Base-by-base conservation (phyloP, 2,329 filamentous ascomycete genomes). In the Cordyceps tenuipes region DNA sequence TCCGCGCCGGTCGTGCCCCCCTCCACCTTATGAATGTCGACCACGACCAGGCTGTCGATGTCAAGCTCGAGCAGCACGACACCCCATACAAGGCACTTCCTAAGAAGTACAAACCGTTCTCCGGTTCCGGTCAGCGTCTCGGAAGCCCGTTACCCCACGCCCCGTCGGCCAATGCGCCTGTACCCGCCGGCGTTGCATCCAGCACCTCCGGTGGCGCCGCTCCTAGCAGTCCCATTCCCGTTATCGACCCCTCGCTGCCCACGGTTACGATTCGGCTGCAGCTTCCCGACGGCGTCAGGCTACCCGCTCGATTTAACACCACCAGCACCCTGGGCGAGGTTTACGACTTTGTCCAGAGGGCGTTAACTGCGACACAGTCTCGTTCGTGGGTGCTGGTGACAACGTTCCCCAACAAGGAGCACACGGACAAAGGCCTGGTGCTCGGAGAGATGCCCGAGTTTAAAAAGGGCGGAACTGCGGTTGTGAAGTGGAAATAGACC, bases 231-330 rank as follows among this genome's bases (percentile, higher is more conserved):
- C 66, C 72, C 0, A 66, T 70, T 0, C 68, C 74, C 3, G 62
- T 67, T 0, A 75, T 90, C 43, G 86, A 94, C 67, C 73, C 81
- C 57, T 84, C 85, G 0, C 83, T 83, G 64, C 90, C 90, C 0
- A 86, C 80, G 0, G 66, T 94, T 23, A 85, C 79, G 63, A 79
- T 95, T 46, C 87, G 91, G 66, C 86, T 95, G 61, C 88, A 91
- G 68, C 81, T 94, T 60, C 88, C 87, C 1, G 86, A 93, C 65
- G 90, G 90, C 44, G 88, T 87, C 1, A 82, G 89, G 48, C 76
- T 94, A 26, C 84, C 86, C n/a, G 89, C 87, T 29, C 83, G 89
- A 9, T 95, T 95, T 76, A 94, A 94, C 75, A 86, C 87, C 0
- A 86, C 82, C 0, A 86, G 91, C 66, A 94, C 89, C 0, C 75